Base-by-base conservation (phyloP, 441 rosid species). In the Populus trichocarpa region DNA sequence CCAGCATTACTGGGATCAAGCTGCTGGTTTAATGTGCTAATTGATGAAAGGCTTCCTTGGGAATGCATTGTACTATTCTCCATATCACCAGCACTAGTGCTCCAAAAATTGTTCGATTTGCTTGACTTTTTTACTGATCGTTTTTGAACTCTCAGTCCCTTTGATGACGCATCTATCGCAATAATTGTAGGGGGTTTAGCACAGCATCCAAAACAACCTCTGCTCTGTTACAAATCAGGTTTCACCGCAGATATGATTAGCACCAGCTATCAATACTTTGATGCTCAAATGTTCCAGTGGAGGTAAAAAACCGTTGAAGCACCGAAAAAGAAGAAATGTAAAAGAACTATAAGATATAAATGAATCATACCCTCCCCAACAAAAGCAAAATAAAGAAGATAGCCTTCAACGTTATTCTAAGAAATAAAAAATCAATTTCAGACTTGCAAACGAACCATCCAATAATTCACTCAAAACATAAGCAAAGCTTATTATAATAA, bases 121-220 rank as follows among this genome's bases (percentile, higher is more conserved):
- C 81, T 87, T 50, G 84, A 76, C 80, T 81, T 84, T 83, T 83
- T 86, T 10, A 70, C 83, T 66, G 78, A 68, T 74, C 18, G 80
- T 75, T 83, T 89, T 84, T 79, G 88, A 75, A 81, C 81, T 79
- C 83, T 83, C 77, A 79, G 71, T 67, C 90, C 84, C 76, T 89
- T 90, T 59, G 94, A 81, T 11, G 88, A 87, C 77, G 85, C 88
- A 82, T 88, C 88, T 75, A 82, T 86, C 23, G 86, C 78, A 61
- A 80, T 83, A 80, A 79, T 72, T 75, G 81, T 30, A 66, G 88
- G 76, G 61, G 88, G 85, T 83, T 87, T 89, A 71, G 70, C 75
- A 80, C 83, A 86, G 89, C 93, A 84, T 82, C 93, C 90, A 85
- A 91, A 88, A 89, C 97, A 92, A 86, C 94, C 92, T 91, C 99